Evolutionary conservation across 2,329 filamentous ascomycete species (phyloP), one percentile per base, ranked within the genome.

Genomic region (Diaporthe humulicola): DNA sequence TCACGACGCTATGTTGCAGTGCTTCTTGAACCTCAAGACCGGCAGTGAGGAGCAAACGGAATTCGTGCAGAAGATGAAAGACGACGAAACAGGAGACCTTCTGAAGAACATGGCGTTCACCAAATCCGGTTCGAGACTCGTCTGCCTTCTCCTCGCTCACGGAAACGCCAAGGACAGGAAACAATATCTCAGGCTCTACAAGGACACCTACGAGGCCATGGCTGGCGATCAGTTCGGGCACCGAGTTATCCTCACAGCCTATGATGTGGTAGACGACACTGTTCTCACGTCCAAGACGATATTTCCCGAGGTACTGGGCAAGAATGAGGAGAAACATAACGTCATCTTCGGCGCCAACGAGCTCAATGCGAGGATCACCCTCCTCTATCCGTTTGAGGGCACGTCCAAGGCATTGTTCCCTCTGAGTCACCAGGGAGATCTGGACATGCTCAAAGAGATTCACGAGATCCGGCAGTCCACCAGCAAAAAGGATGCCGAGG

Each of bases 1-100:
- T 28, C 97, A 99, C 84, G 97, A 98, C 81, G 97, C 97, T 67
- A 98, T 99, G 96, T 88, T 98, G 75, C 96, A 99, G 83, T 99
- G 98, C 85, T 98, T 96, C 85, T 86, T 95, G 71, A 96, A 94
- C 80, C 91, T 93, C 61, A 93, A 93, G 77, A 87, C 90, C 6
- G 95, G 93, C 4, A 94, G 92, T 58, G 92, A 94, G 74, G 96
- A 98, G 82, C 92, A 95, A 56, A 94, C 88, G 42, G 95, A 98
- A 79, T 98, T 98, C 81, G 86, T 97, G 74, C 96, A 98, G 83
- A 89, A 97, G 78, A 88, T 99, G 81, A 98, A 97, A 86, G 94
- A 94, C 54, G 96, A 99, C 78, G 95, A 98, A 81, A 93, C 94
- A 74, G 95, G 95, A 64, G 96, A 98, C 82, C 85, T 98, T 76